Percentiles rank a stretch among this genome's conserved stretches.
These are phyloP conservation scores for Hemisphaericaspora lyxosophila DNA, from an alignment of 1,139 yeast genomes.

Conservation along the genomic window DNA sequence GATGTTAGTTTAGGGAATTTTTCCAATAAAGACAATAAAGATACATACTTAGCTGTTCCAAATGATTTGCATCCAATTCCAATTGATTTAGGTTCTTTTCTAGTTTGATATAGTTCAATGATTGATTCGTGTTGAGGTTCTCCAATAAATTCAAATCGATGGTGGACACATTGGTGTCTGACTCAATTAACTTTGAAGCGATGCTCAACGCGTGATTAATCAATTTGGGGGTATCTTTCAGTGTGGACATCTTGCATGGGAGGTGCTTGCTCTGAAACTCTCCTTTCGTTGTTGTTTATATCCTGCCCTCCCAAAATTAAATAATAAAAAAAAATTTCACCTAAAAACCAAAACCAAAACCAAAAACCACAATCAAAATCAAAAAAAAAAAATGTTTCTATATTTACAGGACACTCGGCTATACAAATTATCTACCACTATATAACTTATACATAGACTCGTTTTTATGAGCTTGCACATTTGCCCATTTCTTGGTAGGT, in stretches of 20 bases:
- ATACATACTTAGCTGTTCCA: constrained; percentile 34
- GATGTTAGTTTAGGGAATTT: too few relatives aligned
- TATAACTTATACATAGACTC: constrained; percentile 51
- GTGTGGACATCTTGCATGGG: constrained; percentile 22
- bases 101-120: constrained; percentile 54
- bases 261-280: too few relatives aligned
- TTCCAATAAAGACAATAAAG: too few relatives aligned
- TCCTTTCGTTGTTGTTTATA: too few relatives aligned
- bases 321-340: too few relatives aligned
- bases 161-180: constrained; percentile 55
- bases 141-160: constrained; percentile 53
- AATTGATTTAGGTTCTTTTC: constrained; percentile 47
- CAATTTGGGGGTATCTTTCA: constrained; percentile 33
- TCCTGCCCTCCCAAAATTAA: too few relatives aligned
- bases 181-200: constrained; percentile 40
- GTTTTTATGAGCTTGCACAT: constrained; percentile 45
- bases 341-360: too few relatives aligned
- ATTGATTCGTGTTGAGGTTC: constrained; percentile 57
- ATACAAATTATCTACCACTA: constrained; percentile 49
- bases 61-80: constrained; percentile 31
- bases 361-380: too few relatives aligned
- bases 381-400: too few relatives aligned
- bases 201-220: constrained; percentile 31
- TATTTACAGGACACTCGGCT: constrained; percentile 10
- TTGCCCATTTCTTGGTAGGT: constrained; percentile 66